Evolutionary conservation across 345 rosid species (phyloP), one percentile per base, ranked within the genome.

Genomic region (Gossypioides kirkii): DNA sequence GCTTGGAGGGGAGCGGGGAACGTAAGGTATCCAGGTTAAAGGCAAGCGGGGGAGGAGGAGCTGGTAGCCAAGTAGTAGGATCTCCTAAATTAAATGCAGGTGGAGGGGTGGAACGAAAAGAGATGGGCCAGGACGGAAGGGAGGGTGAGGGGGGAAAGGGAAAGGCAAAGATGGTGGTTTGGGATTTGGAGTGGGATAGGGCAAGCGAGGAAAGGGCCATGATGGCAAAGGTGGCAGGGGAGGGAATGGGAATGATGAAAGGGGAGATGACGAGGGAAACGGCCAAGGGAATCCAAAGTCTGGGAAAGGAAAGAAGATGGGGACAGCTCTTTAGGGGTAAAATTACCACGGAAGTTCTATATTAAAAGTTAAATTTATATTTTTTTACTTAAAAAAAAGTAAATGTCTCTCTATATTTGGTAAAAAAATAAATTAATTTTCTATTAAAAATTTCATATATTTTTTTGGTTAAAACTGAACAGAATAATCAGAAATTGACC

Each of bases 41-140:
- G 2, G 73, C 77, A 4, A 86, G 82, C 3, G 82, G 81, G 1
- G 86, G 80, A 1, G 84, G 80, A 11, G 87, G 80, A 56, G 89
- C 77, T 9, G 94, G 94, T 54, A 87, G 61, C 94, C 97, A 87
- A 26, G 94, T 85, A n/a, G 73, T 80, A 10, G 97, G 94, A 70
- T 89, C 85, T 66, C 84, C 78, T 49, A 83, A 76, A 61, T 86
- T 87, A 5, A 88, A 72, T 26, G 80, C 89, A 9, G 91, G 86
- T 26, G 93, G 78, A 10, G 86, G 84, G 88, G 83, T 8, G 91
- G 83, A 3, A 45, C 55, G 54, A 82, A 80, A 4, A 80, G 67
- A 23, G 81, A 63, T 17, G 85, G 78, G 1, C 28, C 42, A 12
- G 84, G 80, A 17, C 86, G 73, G 60, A 76, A 67, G 38, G 38